A percentile compares a stretch with the other conserved stretches of the same genome.
phyloP scores from a whole-genome alignment of 1,284 basidiomycete genomes.

The Porogramme epimiltina region DNA sequence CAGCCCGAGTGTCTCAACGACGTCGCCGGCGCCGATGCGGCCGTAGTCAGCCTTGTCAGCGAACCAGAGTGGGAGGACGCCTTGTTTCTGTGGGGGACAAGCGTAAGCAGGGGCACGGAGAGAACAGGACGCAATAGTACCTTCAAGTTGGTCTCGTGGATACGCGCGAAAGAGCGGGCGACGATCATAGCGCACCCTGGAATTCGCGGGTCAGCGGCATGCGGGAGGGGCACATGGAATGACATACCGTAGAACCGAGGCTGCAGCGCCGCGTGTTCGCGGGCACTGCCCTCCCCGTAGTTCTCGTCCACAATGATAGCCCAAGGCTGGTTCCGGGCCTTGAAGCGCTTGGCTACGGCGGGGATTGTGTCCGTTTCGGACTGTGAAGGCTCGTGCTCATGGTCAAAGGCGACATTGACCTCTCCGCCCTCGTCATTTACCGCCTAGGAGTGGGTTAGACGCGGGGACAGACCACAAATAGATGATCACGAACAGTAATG shows the following conservation, averaged over 20 bases:
- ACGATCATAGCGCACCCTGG: conserved; percentile 82
- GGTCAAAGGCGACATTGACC: conserved; percentile 88
- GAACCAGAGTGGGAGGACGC: conserved; percentile 90
- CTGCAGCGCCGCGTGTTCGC: conserved; percentile 97
- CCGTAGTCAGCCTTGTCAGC: conserved; percentile 84
- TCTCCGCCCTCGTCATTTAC: conserved; percentile 92
- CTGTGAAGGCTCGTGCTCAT: conserved; percentile 47
- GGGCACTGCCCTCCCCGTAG: conserved; percentile 97
- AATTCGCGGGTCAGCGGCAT: not conserved
- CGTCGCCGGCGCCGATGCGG: conserved; percentile 81
- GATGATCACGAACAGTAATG: conserved; percentile 47
- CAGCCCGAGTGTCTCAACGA: conserved; percentile 56
- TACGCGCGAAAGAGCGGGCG: conserved; percentile 94
- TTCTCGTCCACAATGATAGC: conserved; percentile 95
- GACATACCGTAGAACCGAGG: conserved; percentile 88
- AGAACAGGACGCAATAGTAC: conserved; percentile 46
- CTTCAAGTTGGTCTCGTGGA: conserved; percentile 98
- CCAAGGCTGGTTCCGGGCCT: conserved; percentile 85
- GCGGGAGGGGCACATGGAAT: not conserved
- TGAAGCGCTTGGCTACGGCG: conserved; percentile 85
- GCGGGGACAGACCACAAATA: not conserved
- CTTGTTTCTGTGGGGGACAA: conserved; percentile 77
- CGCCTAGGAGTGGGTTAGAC: conserved; percentile 47
- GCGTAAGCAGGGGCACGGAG: not conserved
- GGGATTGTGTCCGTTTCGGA: conserved; percentile 82